Evolutionary conservation across 148 eudicot genomes (phyloP), one percentile per base, ranked within the genome.

Genomic region (Gaultheria prostrata): DNA sequence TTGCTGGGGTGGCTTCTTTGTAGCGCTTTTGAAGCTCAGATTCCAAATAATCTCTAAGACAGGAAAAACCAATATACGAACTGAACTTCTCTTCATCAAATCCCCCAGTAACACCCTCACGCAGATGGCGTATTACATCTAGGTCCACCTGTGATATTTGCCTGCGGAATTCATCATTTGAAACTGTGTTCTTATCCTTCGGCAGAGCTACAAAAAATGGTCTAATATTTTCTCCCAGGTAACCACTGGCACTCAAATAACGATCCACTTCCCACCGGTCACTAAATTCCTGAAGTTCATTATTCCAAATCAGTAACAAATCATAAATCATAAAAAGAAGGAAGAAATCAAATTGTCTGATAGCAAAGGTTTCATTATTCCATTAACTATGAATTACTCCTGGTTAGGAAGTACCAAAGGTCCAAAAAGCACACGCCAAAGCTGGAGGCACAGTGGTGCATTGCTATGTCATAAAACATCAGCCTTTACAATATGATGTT

Each of bases 211-310:
- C 99, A 88, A 91, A 97, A 88, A 82, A 97, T 21, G 99, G 99
- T 48, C 89, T 92, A 53, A 92, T 84, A 50, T 92, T 97, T 79
- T 97, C 99, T 75, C 99, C 99, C 84, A 97, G 95, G 87, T 97
- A 97, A 70, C 99, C 99, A 89, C 93, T 93, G 77, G 99, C 98
- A 93, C 98, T 95, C 82, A 97, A 85, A 85, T 95, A 97, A 12
- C 94, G 88, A 86, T 97, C 99, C 83, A 97, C 99, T 87, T 97
- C 99, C 98, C 95, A 92, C 21, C 99, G 93, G 76, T 95, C 98
- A 79, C 88, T 86, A 83, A 97, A 97, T 86, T 97, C 99, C 99
- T 97, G 88, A 82, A 88, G 35, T 67, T 53, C 59, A 77, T 46
- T 12, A 56, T 49, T 56, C 74, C 45, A 8, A 65, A 81, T 46